Conservation (phyloP, 1,139 yeast genomes). For the Geotrichum histeridarum region DNA sequence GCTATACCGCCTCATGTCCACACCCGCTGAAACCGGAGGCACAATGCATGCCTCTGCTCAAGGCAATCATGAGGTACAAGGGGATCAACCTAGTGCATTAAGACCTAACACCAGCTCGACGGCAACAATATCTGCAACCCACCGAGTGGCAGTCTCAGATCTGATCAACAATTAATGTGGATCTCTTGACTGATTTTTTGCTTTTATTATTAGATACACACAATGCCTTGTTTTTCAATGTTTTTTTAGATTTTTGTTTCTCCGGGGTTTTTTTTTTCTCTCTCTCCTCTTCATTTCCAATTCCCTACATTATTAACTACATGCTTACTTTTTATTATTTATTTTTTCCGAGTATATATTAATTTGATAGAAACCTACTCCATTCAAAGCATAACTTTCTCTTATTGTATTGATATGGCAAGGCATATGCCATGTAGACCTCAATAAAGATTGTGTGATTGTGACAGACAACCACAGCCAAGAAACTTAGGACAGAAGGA, state of each 20-base stretch:
- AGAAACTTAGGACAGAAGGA: too few relatives aligned
- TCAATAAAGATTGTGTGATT: too few relatives aligned
- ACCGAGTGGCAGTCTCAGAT: slow-evolving; percentile 25
- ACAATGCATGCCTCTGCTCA: too few relatives aligned
- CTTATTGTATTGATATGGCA: too few relatives aligned
- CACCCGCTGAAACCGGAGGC: background rate
- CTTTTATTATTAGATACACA: too few relatives aligned
- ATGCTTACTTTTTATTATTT: too few relatives aligned
- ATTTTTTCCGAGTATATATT: too few relatives aligned
- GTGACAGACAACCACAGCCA: too few relatives aligned
- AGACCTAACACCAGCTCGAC: slow-evolving; percentile 13
- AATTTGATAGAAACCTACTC: too few relatives aligned
- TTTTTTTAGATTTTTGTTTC: background rate
- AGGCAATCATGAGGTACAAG: background rate
- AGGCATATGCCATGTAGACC: too few relatives aligned
- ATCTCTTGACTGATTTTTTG: background rate
- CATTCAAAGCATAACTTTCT: too few relatives aligned
- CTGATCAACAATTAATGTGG: slow-evolving; percentile 15
- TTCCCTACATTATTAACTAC: background rate
- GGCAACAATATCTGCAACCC: slow-evolving; percentile 2
- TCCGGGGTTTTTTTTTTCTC: background rate
- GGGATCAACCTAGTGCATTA: slow-evolving; percentile 13
- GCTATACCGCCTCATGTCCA: background rate
- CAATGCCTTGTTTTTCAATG: background rate
- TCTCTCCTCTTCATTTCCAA: background rate